A percentile compares a stretch with the other conserved stretches of the same genome.
phyloP scores from a whole-genome alignment of 129 eudicot genomes.

The Chrysanthemum lavandulifolium region DNA sequence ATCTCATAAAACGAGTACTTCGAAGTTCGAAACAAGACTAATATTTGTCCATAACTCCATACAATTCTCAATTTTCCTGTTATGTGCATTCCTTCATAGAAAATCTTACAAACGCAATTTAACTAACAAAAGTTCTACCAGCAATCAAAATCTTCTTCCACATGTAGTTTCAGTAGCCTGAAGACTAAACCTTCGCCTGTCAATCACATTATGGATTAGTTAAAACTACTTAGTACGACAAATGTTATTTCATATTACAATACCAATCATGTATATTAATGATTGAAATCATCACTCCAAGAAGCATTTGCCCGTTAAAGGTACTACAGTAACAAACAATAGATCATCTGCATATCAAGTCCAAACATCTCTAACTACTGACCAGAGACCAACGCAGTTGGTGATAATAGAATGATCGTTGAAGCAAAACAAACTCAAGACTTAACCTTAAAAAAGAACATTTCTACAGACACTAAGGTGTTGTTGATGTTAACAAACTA shows the following conservation, averaged over 20 bases:
- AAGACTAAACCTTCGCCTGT: neutral
- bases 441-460: constrained; percentile 1
- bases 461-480: neutral
- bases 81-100: too few relatives aligned
- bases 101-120: constrained; percentile 1
- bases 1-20: neutral
- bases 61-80: neutral
- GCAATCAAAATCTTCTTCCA: constrained; percentile 7
- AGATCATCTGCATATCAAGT: neutral
- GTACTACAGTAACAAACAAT: neutral
- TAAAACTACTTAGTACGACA: neutral
- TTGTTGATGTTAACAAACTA: neutral
- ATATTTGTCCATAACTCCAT: neutral
- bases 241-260: neutral
- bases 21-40: neutral
- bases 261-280: neutral
- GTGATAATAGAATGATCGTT: neutral
- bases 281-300: neutral
- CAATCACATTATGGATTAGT: neutral
- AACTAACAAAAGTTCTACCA: neutral
- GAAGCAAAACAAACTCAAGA: constrained; percentile 6
- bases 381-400: neutral
- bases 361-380: neutral
- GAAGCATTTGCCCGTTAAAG: neutral
- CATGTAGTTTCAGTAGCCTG: constrained; percentile 1